phyloP scores from a whole-genome alignment of 2,329 filamentous ascomycete species.

The Setomelanomma holmii region DNA sequence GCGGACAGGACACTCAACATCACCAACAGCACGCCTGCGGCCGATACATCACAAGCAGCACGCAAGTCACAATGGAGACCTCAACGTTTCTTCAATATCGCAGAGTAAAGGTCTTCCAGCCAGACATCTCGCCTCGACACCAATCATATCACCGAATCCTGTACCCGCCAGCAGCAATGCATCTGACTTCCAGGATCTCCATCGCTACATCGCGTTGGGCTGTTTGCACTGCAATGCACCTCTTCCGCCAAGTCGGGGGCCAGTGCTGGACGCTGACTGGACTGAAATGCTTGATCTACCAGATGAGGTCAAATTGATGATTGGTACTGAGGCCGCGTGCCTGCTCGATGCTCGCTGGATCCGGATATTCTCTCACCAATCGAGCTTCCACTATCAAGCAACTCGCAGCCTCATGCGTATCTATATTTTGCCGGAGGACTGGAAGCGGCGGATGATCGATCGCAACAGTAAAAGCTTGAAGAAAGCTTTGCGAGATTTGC shows the following conservation, averaged over 20 bases:
- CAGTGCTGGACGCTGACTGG: constrained; percentile 25
- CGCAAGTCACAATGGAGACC: background rate
- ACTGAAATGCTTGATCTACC: constrained; percentile 31
- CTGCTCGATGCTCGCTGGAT: constrained; percentile 47
- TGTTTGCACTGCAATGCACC: constrained; percentile 34
- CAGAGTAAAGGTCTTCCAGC: background rate
- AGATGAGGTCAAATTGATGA: constrained; percentile 26
- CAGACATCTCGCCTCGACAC: background rate
- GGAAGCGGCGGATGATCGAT: constrained; percentile 61
- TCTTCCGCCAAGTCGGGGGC: background rate
- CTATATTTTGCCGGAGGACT: constrained; percentile 72
- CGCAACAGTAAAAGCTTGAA: constrained; percentile 56
- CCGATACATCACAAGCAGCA: background rate
- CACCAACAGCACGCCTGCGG: background rate
- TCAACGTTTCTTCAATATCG: background rate
- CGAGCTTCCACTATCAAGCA: background rate
- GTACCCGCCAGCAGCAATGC: constrained; percentile 1
- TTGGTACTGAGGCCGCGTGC: constrained; percentile 32
- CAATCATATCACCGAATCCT: background rate
- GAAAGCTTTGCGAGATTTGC: constrained; percentile 56
- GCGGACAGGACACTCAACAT: constrained; percentile 3
- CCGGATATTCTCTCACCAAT: constrained; percentile 31
- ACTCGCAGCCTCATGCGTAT: constrained; percentile 56
- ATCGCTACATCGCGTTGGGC: constrained; percentile 45
- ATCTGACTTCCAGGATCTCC: constrained; percentile 23